Evolutionary conservation across 169 alveolate species (phyloP).

Genomic region (Cystoisospora suis): DNA sequence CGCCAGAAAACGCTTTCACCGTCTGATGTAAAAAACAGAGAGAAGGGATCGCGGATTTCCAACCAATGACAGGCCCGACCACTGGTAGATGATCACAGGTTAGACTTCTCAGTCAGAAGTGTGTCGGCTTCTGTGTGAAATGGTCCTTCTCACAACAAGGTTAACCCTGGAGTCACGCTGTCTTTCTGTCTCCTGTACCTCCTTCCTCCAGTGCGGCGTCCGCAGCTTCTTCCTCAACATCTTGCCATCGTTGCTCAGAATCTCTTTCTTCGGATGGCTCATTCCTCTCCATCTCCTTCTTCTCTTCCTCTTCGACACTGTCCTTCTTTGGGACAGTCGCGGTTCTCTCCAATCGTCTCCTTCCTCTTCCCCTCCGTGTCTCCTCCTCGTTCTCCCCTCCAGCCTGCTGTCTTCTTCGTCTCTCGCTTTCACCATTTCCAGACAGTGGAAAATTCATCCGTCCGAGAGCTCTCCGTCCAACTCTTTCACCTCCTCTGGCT

Average conservation of each 20-base stretch:
- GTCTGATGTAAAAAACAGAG: too few species aligned
- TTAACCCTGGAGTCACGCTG: too few species aligned
- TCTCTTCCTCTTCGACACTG: background rate
- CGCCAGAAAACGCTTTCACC: too few species aligned
- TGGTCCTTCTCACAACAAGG: too few species aligned
- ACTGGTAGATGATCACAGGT: too few species aligned
- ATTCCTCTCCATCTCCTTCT: background rate
- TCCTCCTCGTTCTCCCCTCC: background rate
- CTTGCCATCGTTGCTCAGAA: background rate
- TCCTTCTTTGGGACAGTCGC: background rate
- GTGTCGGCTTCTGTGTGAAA: too few species aligned
- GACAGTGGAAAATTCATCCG: too few species aligned
- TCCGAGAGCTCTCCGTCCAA: too few species aligned
- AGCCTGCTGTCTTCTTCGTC: background rate
- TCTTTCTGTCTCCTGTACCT: background rate
- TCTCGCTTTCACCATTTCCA: background rate
- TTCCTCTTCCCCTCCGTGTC: background rate
- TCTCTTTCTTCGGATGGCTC: background rate
- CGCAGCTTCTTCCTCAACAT: background rate
- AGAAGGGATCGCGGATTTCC: too few species aligned
- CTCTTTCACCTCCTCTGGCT: background rate
- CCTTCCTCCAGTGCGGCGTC: slow-evolving; percentile 14
- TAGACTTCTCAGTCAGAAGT: too few species aligned
- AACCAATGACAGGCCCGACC: too few species aligned
- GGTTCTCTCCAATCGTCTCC: background rate